Base-by-base conservation (phyloP, 148 eudicot genomes). In the Bassia scoparia region DNA sequence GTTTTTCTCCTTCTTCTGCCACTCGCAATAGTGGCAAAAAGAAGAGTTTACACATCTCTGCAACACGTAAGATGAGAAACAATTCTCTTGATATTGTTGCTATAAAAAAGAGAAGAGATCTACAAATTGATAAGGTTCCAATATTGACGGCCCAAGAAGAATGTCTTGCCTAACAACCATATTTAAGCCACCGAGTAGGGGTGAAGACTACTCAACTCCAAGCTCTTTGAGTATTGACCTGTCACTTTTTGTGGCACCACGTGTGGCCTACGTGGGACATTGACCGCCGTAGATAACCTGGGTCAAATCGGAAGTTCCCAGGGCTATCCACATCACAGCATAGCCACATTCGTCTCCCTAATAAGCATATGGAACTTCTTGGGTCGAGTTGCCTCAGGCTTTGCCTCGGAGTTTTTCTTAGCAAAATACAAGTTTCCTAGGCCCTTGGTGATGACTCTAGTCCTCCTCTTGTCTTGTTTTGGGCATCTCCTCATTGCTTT, bases 361-460 rank as follows among this genome's bases (percentile, higher is more conserved):
- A 70, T 81, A 0, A 81, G 80, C 77, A 76, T 81, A 68, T 81
- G 83, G 83, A 81, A 81, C 46, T 81, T 72, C 67, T 18, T 77
- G 9, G 83, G 83, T 3, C 80, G 83, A 20, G 77, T 81, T 10
- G 49, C 53, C 4, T 5, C 74, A 1, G 83, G 83, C 29, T 77
- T 67, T 24, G 74, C 31, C 4, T 81, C 83, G 1, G 83, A 81
- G 58, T 27, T 67, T 44, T 33, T 76, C 31, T 17, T 81, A 21
- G 41, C 24, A 33, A 81, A 73, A 43, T 73, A 68, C 74, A 76
- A 77, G 77, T 31, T 76, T 43, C 83, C 83, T 7, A 56, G 83
- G 65, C 80, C 83, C 6, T 31, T 81, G 49, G 73, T 81, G 66
- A 67, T 77, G 35, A 76, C 83, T 3, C 65, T 68, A 27, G 60